Conservation (phyloP, 176 grass and related monocot species). For the Carex pumila region DNA sequence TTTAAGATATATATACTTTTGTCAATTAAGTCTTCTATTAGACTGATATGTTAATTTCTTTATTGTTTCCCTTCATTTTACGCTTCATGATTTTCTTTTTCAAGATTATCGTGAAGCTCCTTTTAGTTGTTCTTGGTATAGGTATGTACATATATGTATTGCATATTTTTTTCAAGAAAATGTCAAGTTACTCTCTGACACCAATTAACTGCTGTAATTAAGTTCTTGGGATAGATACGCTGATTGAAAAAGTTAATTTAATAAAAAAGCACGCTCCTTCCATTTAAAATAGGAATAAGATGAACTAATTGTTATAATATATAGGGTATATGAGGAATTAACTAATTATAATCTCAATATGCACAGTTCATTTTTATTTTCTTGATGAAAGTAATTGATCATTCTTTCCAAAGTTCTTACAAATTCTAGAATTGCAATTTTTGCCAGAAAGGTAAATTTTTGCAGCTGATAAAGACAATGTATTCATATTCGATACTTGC, state of each 20-base stretch:
- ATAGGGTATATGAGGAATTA: neutral
- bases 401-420: neutral
- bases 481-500: neutral
- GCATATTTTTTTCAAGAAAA: neutral
- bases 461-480: neutral
- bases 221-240: neutral
- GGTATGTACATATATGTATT: neutral
- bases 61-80: neutral
- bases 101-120: neutral
- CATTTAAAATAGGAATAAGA: neutral
- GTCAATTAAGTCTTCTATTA: neutral
- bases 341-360: neutral
- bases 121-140: neutral
- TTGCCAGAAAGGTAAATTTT: neutral
- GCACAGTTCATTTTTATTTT: neutral
- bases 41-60: neutral
- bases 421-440: neutral
- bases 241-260: neutral
- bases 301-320: neutral
- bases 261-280: neutral
- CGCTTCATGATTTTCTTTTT: neutral
- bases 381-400: neutral
- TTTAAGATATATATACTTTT: neutral
- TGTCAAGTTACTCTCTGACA: neutral
- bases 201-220: neutral